phyloP scores from a whole-genome alignment of 192 early-diverging fungal genomes.

The Coemansia sp. region DNA sequence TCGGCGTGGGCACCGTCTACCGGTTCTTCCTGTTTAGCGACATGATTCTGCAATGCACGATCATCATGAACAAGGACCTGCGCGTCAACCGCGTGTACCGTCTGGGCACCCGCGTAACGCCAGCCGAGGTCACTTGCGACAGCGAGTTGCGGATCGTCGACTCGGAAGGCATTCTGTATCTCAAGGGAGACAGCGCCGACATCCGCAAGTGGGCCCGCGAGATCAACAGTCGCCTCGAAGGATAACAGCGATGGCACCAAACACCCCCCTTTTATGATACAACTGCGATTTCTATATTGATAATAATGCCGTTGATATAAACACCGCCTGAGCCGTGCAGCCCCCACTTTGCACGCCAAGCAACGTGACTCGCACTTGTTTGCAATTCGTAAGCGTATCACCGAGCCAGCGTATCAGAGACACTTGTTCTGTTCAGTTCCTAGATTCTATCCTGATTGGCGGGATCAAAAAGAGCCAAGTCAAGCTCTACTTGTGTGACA shows the following conservation, averaged over 20 bases:
- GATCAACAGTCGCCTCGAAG: conserved; percentile 43
- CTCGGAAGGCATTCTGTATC: conserved; percentile 34
- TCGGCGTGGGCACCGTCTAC: conserved; percentile 36
- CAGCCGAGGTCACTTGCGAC: conserved; percentile 35
- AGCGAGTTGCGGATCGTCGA: conserved; percentile 43
- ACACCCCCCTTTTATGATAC: no score
- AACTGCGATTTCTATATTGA: no score
- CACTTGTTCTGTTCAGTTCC: no score
- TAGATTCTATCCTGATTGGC: no score
- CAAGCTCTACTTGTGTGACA: no score
- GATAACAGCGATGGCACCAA: no score
- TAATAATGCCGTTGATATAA: no score
- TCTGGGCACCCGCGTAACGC: conserved; percentile 24
- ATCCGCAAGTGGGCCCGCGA: conserved; percentile 40
- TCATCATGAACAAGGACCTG: conserved; percentile 39
- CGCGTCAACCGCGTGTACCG: conserved; percentile 27
- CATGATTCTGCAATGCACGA: conserved; percentile 58
- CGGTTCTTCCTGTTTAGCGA: conserved; percentile 70
- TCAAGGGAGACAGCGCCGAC: conserved; percentile 25
- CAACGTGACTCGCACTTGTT: not conserved
- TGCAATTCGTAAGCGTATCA: conserved; percentile 2
- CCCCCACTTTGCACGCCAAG: not conserved
- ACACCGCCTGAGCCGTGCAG: no score
- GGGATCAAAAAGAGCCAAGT: no score
- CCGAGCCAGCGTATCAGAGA: no score